A percentile compares a stretch with the other conserved stretches of the same genome.
Conservation (phyloP, 805 yeast genomes). For the Metschnikowia anglica region DNA sequence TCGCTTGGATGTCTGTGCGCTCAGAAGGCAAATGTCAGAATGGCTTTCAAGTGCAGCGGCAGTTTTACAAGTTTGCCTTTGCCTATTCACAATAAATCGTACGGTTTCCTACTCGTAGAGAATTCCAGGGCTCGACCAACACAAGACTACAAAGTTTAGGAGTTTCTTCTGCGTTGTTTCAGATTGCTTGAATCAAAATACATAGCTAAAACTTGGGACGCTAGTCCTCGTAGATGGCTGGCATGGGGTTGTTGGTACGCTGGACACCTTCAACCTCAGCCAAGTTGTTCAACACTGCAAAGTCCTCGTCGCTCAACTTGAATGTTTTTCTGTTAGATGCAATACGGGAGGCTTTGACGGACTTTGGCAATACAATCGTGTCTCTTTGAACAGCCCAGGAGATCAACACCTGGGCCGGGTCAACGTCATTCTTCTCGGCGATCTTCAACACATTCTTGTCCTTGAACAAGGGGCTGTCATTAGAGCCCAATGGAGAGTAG, state of each 20-base stretch:
- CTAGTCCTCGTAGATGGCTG: slow-evolving; percentile 13
- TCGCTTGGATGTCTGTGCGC: too few relatives aligned
- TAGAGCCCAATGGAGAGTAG: slow-evolving; percentile 63
- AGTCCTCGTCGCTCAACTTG: slow-evolving; percentile 35
- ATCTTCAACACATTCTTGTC: slow-evolving; percentile 31
- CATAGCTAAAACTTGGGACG: slow-evolving; percentile 16
- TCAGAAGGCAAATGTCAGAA: too few relatives aligned
- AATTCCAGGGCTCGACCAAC: too few relatives aligned
- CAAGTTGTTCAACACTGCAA: slow-evolving; percentile 34
- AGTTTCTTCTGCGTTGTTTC: too few relatives aligned
- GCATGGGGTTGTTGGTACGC: slow-evolving; percentile 30
- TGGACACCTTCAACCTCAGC: slow-evolving; percentile 31
- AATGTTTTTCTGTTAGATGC: slow-evolving; percentile 37
- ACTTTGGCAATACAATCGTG: slow-evolving; percentile 43
- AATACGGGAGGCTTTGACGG: slow-evolving; percentile 31
- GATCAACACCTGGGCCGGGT: slow-evolving; percentile 54
- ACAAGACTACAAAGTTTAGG: too few relatives aligned
- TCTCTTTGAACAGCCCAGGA: slow-evolving; percentile 63
- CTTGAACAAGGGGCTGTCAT: slow-evolving; percentile 62
- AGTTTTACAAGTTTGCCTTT: too few relatives aligned
- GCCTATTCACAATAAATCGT: too few relatives aligned
- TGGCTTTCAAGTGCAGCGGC: too few relatives aligned
- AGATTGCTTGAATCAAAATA: too few relatives aligned
- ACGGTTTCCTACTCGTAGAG: too few relatives aligned
- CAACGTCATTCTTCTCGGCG: slow-evolving; percentile 23